Evolutionary conservation across 345 rosid species (phyloP).

Genomic region (Heritiera fomes): DNA sequence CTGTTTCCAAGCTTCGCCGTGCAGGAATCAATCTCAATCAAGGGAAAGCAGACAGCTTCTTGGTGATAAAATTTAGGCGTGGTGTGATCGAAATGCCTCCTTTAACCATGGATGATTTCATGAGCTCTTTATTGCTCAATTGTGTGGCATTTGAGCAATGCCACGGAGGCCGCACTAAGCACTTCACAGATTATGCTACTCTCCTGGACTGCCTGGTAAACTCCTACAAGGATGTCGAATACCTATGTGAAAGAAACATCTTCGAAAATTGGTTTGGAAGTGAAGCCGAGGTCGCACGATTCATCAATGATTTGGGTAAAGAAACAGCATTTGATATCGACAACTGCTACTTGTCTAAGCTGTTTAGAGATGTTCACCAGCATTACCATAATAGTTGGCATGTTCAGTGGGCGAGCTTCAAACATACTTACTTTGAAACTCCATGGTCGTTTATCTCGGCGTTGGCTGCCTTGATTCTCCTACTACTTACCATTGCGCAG

Average conservation of each 20-base stretch:
- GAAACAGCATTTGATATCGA: constrained; percentile 49
- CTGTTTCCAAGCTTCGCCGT: constrained; percentile 47
- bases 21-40: constrained; percentile 44
- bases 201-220: constrained; percentile 59
- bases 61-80: constrained; percentile 44
- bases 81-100: constrained; percentile 56
- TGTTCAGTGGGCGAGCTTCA: constrained; percentile 54
- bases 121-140: constrained; percentile 44
- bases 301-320: constrained; percentile 53
- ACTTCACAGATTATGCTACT: constrained; percentile 53
- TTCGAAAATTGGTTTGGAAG: constrained; percentile 59
- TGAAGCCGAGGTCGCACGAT: constrained; percentile 44
- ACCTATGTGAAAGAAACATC: constrained; percentile 42
- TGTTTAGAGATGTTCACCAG: constrained; percentile 51
- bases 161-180: constrained; percentile 39
- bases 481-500: constrained; percentile 8
- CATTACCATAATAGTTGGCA: constrained; percentile 46
- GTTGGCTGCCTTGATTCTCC: constrained; percentile 17
- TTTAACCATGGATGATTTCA: constrained; percentile 44
- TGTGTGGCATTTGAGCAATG: constrained; percentile 60
- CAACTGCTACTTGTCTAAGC: constrained; percentile 39
- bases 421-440: constrained; percentile 50
- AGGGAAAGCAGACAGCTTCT: constrained; percentile 38
- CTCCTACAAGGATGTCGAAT: constrained; percentile 48
- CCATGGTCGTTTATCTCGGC: constrained; percentile 52